phyloP scores from a whole-genome alignment of 1,284 basidiomycete species.

The Quambalaria eucalypti region DNA sequence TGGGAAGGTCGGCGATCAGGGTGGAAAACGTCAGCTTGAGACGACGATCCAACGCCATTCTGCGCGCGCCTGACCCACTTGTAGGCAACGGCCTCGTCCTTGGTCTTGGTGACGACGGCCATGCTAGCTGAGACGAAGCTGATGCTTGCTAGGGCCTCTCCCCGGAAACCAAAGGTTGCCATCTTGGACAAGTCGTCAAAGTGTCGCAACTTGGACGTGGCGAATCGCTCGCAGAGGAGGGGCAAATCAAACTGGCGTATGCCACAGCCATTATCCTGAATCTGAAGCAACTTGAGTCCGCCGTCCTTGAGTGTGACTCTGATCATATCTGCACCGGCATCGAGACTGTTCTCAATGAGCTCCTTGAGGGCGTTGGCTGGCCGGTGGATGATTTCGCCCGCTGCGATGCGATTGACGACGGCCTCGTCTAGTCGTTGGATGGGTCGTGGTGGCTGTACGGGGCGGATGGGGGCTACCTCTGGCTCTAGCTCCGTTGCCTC shows the following conservation, averaged over 20 bases:
- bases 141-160: slow-evolving; percentile 92
- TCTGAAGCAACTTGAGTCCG: slow-evolving; percentile 86
- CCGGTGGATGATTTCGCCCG: slow-evolving; percentile 75
- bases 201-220: slow-evolving; percentile 80
- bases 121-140: slow-evolving; percentile 80
- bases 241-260: slow-evolving; percentile 73
- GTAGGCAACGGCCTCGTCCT: slow-evolving; percentile 31
- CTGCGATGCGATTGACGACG: slow-evolving; percentile 59
- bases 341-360: slow-evolving; percentile 85
- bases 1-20: neutral
- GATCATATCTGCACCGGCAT: slow-evolving; percentile 81
- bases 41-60: neutral
- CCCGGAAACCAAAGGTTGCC: slow-evolving; percentile 89
- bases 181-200: slow-evolving; percentile 81
- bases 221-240: slow-evolving; percentile 86
- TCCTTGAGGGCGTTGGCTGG: slow-evolving; percentile 95
- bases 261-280: slow-evolving; percentile 91
- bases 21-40: neutral
- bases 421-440: slow-evolving; percentile 48
- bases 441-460: neutral
- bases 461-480: neutral
- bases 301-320: slow-evolving; percentile 86
- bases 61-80: slow-evolving; percentile 13
- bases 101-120: slow-evolving; percentile 69
- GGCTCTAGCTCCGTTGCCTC: neutral